Base-by-base conservation (phyloP, 192 early-diverging fungal species). In the Oehlia diaphana region DNA sequence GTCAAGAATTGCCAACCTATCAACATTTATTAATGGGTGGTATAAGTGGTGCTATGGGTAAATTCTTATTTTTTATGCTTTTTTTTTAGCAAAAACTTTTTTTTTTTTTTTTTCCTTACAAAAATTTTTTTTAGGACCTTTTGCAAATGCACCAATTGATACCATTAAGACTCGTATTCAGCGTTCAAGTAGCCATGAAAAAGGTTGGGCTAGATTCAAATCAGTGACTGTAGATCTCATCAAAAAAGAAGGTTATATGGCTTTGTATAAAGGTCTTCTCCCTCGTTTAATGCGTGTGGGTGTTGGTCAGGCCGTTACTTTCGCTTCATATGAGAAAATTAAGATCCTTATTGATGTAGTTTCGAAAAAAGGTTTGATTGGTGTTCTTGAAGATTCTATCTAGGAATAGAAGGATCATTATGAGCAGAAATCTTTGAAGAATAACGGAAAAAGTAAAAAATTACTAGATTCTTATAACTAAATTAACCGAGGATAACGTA, bases 101-200 rank as follows among this genome's bases (percentile, higher is more conserved):
- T 50, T 49, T 53, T 49, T 50, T 49, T 53, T 16, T 63, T 39
- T 68, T 19, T 42, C 2, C 19, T 69, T 69, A 70, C 8, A n/a
- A 7, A 70, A 26, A 10, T 8, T 19, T 39, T 70, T 69, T 39
- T 70, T 44, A 79, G 93, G 96, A 47, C 97, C 97, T 2, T 83
- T 99, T 2, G 96, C 94, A 66, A 99, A 99, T 83, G 95, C 94
- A 4, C 97, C 97, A 28, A 97, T 99, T 63, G 97, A 99, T 84
- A 97, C 96, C 44, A 96, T 99, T 88, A 99, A 99, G 89, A 99
- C 97, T 21, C 94, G 97, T 82, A 96, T 99, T 69, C 97, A 99
- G 83, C 94, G 93, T 86, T 91, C 92, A 8, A 90, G 90, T 9
- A 89, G 90, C 53, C 78, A 86, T 8, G 92, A 91, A 64, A 92